Conservation (phyloP, 2,329 filamentous ascomycete genomes). For the Penicillium oxalicum region DNA sequence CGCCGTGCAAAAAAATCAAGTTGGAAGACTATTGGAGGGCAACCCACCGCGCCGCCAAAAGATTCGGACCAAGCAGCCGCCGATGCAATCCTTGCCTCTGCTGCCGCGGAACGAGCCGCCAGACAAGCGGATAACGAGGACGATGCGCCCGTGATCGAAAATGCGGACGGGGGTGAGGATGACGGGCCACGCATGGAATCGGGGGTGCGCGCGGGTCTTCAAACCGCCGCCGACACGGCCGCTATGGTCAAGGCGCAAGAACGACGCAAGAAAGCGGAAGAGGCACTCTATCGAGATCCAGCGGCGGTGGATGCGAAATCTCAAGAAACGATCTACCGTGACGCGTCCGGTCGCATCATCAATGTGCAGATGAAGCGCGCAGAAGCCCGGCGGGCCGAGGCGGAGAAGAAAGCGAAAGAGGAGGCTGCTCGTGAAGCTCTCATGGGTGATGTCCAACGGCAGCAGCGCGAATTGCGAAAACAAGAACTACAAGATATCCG, state of each 20-base stretch:
- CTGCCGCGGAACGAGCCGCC: constrained; percentile 60
- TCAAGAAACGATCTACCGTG: constrained; percentile 86
- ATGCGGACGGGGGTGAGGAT: constrained; percentile 34
- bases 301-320: constrained; percentile 40
- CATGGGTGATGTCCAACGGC: constrained; percentile 78
- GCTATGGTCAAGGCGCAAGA: constrained; percentile 64
- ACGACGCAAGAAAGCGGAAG: constrained; percentile 43
- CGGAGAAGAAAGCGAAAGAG: constrained; percentile 62
- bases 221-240: constrained; percentile 73
- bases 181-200: constrained; percentile 67
- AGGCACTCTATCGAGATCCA: constrained; percentile 38
- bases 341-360: constrained; percentile 89
- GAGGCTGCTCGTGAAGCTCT: constrained; percentile 62
- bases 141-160: constrained; percentile 41
- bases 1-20: constrained; percentile 69
- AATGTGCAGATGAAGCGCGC: constrained; percentile 87
- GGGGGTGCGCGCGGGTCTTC: constrained; percentile 79
- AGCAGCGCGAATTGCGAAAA: constrained; percentile 58
- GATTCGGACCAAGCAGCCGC: constrained; percentile 56
- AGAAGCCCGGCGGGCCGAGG: constrained; percentile 72
- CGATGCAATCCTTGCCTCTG: constrained; percentile 69
- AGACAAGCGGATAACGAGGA: constrained; percentile 45
- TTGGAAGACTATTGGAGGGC: constrained; percentile 66
- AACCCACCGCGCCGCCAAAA: constrained; percentile 5
- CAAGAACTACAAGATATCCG: constrained; percentile 73